Conservation (phyloP, 805 yeast species). For the Ogataea minuta region DNA sequence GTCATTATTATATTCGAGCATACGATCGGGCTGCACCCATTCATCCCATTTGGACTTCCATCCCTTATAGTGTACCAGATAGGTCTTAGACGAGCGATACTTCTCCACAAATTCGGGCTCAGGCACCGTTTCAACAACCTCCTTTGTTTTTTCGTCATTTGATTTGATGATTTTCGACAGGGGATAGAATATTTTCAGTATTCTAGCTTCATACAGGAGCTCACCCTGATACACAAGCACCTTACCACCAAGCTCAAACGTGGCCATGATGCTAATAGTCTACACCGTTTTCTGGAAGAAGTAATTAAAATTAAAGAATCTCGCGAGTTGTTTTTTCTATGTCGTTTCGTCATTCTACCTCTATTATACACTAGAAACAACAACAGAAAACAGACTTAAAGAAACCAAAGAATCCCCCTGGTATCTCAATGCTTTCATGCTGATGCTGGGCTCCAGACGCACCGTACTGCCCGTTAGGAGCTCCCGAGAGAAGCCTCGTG, state of each 20-base stretch:
- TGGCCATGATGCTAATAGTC: conserved; percentile 10
- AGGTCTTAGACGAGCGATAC: conserved; percentile 31
- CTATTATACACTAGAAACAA: conserved; percentile 17
- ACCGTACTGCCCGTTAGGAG: conserved; percentile 15
- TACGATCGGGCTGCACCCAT: conserved; percentile 76
- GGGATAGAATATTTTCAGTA: conserved; percentile 61
- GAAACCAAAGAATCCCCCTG: conserved; percentile 19
- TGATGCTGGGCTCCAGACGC: conserved; percentile 8
- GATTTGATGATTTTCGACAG: conserved; percentile 38
- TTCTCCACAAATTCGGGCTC: conserved; percentile 25
- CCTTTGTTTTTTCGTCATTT: conserved; percentile 34
- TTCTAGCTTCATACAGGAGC: conserved; percentile 82
- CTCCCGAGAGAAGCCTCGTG: conserved; percentile 17
- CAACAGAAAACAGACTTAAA: conserved; percentile 24
- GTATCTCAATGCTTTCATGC: conserved; percentile 11
- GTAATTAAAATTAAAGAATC: conserved; percentile 1
- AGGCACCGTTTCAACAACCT: conserved; percentile 33
- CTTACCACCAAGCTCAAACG: conserved; percentile 25
- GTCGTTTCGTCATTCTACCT: conserved; percentile 7
- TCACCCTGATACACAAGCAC: conserved; percentile 91
- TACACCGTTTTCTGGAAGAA: neutral
- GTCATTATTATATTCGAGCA: conserved; percentile 67
- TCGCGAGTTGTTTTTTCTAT: conserved; percentile 8
- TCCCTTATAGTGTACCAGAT: conserved; percentile 85
- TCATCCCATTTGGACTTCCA: conserved; percentile 98